Evolutionary conservation across 2,329 filamentous ascomycete species (phyloP).

Genomic region (Hypomyces perniciosus): DNA sequence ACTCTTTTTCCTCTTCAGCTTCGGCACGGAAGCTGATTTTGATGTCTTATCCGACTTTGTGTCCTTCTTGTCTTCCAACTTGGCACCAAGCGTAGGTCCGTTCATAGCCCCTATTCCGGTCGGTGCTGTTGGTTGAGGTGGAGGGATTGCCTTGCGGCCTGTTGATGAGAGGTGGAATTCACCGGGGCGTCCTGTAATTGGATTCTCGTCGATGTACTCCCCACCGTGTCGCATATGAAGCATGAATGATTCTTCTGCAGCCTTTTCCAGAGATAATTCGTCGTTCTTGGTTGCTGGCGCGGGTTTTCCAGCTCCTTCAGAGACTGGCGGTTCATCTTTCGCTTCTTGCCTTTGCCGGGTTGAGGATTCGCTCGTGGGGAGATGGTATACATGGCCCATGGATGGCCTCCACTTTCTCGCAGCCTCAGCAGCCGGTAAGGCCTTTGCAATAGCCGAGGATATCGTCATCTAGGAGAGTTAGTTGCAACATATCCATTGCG

Average conservation of each 20-base stretch:
- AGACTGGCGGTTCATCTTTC: constrained; percentile 42
- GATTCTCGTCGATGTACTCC: constrained; percentile 63
- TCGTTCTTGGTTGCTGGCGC: constrained; percentile 31
- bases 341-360: constrained; percentile 30
- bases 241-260: constrained; percentile 53
- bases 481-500: not conserved
- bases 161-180: constrained; percentile 60
- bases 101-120: constrained; percentile 30
- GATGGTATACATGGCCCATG: constrained; percentile 46
- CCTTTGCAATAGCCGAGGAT: constrained; percentile 48
- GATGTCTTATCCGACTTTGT: constrained; percentile 40
- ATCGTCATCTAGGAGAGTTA: constrained; percentile 41
- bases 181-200: constrained; percentile 59
- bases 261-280: constrained; percentile 36
- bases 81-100: constrained; percentile 34
- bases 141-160: constrained; percentile 42
- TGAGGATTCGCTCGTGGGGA: constrained; percentile 25
- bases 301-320: constrained; percentile 30
- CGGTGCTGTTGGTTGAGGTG: constrained; percentile 26
- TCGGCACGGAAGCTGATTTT: constrained; percentile 35
- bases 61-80: constrained; percentile 41
- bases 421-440: constrained; percentile 44
- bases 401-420: constrained; percentile 51
- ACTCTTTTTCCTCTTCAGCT: constrained; percentile 44
- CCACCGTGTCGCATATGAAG: constrained; percentile 54